Conservation (phyloP, 1,284 basidiomycete species). For the Marasmius oreades region DNA sequence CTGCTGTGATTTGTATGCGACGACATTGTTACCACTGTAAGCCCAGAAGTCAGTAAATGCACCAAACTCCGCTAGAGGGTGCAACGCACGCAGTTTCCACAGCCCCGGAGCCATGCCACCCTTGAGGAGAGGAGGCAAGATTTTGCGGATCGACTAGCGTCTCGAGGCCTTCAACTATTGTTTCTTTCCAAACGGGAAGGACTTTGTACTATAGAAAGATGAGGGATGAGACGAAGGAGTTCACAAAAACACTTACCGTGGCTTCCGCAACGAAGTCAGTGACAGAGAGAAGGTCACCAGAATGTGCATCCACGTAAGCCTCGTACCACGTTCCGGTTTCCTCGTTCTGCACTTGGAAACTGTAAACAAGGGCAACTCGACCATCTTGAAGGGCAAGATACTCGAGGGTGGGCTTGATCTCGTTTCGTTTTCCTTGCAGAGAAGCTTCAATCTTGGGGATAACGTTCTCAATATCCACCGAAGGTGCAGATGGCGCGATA, state of each 20-base stretch:
- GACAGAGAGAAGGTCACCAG: conserved; percentile 49
- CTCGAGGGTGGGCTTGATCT: conserved; percentile 29
- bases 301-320: conserved; percentile 58
- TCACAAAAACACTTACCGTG: conserved; percentile 29
- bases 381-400: conserved; percentile 43
- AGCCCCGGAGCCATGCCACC: conserved; percentile 20
- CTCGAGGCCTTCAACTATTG: conserved; percentile 29
- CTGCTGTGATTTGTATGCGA: conserved; percentile 27
- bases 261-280: conserved; percentile 51
- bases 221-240: neutral
- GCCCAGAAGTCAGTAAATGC: neutral
- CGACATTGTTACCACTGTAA: conserved; percentile 30
- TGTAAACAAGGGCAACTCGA: conserved; percentile 43
- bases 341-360: conserved; percentile 52
- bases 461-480: conserved; percentile 25
- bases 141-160: conserved; percentile 33
- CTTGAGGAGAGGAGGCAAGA: conserved; percentile 19
- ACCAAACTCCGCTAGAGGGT: neutral
- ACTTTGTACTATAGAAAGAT: conserved; percentile 28
- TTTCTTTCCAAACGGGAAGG: conserved; percentile 32
- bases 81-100: conserved; percentile 15
- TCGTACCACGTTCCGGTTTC: conserved; percentile 53
- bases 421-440: conserved; percentile 30
- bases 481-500: conserved; percentile 28
- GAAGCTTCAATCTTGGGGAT: conserved; percentile 26